phyloP scores from a whole-genome alignment of 2,329 filamentous ascomycete genomes.

The Chaetomium sp. region DNA sequence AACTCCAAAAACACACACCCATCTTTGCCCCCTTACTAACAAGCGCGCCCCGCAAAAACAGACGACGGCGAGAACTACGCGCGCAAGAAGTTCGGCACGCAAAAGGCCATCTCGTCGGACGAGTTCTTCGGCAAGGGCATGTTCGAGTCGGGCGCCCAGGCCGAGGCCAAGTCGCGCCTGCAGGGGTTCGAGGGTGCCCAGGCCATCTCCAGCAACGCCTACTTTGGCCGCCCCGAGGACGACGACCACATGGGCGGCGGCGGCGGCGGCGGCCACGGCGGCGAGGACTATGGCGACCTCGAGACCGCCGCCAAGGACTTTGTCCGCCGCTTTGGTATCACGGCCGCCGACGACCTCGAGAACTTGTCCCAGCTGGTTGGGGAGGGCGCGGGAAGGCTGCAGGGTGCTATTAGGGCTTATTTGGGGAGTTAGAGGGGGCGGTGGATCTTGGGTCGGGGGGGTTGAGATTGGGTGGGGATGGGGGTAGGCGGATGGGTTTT shows the following conservation, averaged over 20 bases:
- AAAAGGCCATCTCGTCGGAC: conserved; percentile 97
- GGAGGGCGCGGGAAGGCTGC: conserved; percentile 80
- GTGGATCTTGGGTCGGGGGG: neutral
- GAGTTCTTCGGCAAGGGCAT: conserved; percentile 94
- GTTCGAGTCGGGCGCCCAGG: conserved; percentile 77
- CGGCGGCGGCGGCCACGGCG: conserved; percentile 32
- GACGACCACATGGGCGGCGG: conserved; percentile 50
- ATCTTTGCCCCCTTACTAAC: neutral
- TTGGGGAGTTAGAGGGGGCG: conserved; percentile 54
- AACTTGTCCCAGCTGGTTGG: conserved; percentile 82
- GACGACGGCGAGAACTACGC: conserved; percentile 82
- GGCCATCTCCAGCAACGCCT: conserved; percentile 92
- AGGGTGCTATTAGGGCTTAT: conserved; percentile 71
- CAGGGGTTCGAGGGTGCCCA: conserved; percentile 92
- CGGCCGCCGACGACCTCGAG: conserved; percentile 92
- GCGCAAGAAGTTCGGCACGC: conserved; percentile 81
- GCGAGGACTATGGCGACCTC: conserved; percentile 83
- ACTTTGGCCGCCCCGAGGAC: conserved; percentile 92
- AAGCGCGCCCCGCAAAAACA: conserved; percentile 44
- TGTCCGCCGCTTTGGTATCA: conserved; percentile 91
- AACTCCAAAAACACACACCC: neutral
- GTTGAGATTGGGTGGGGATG: neutral
- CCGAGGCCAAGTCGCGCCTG: conserved; percentile 83
- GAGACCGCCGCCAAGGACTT: conserved; percentile 96
- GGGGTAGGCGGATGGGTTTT: neutral